Percentiles rank a stretch among this genome's conserved stretches.
phyloP scores from a whole-genome alignment of 2,329 filamentous ascomycete genomes.

The Phoma sp. region DNA sequence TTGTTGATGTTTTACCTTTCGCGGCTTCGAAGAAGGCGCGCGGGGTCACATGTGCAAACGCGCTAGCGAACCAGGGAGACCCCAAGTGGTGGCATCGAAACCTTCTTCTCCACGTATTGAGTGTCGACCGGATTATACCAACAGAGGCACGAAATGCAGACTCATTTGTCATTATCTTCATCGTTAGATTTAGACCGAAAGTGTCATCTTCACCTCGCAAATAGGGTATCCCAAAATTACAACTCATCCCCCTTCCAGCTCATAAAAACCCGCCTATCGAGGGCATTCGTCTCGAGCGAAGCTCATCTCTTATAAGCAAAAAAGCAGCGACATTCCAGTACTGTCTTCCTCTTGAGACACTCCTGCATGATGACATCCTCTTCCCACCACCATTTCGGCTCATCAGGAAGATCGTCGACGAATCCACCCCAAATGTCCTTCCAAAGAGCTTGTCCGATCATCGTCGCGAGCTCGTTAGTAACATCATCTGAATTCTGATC shows the following conservation, averaged over 20 bases:
- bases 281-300: too few species aligned
- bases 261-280: not conserved
- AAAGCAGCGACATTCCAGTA: constrained; percentile 47
- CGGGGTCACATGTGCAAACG: constrained; percentile 1
- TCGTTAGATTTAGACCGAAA: not conserved
- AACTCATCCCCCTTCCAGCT: constrained; percentile 2
- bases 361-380: constrained; percentile 46
- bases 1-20: not conserved
- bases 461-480: constrained; percentile 40
- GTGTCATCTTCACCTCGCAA: not conserved
- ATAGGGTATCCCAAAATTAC: constrained; percentile 16
- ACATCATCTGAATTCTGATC: constrained; percentile 27
- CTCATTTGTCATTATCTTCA: not conserved
- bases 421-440: constrained; percentile 48
- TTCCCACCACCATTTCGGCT: constrained; percentile 50
- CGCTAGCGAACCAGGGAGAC: constrained; percentile 1
- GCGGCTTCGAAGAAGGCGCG: not conserved
- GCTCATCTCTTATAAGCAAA: constrained; percentile 43
- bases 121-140: not conserved
- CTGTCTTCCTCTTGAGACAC: constrained; percentile 43
- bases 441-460: constrained; percentile 47
- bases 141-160: not conserved
- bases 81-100: not conserved
- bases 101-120: not conserved
- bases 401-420: constrained; percentile 38